Conservation (phyloP, 768 basidiomycete genomes). For the Clavaria fumosa region DNA sequence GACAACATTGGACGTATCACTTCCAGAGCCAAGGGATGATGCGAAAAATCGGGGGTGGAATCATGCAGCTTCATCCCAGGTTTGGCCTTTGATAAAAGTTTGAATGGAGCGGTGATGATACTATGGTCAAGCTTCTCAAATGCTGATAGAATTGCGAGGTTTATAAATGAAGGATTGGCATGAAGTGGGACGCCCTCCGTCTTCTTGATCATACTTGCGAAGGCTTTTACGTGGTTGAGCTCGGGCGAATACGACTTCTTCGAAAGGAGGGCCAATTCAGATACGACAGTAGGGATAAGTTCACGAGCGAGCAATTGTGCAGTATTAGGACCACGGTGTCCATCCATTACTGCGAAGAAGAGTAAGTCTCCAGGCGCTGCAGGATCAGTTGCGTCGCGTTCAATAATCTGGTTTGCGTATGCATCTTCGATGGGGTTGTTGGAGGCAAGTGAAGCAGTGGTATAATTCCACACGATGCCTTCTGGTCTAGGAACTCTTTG, state of each 20-base stretch:
- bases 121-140: slow-evolving; percentile 79
- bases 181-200: too few species aligned
- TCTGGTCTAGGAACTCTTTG: slow-evolving; percentile 32
- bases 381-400: slow-evolving; percentile 44
- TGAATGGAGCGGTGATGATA: slow-evolving; percentile 67
- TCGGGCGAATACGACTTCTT: too few species aligned
- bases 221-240: too few species aligned
- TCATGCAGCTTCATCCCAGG: slow-evolving; percentile 34
- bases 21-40: slow-evolving; percentile 53
- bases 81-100: slow-evolving; percentile 47
- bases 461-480: slow-evolving; percentile 56
- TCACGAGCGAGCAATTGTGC: slow-evolving; percentile 70
- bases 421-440: slow-evolving; percentile 93
- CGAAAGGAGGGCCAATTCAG: too few species aligned
- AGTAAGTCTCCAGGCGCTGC: slow-evolving; percentile 54
- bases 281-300: slow-evolving; percentile 71
- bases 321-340: slow-evolving; percentile 76
- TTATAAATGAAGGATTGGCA: too few species aligned
- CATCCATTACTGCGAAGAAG: slow-evolving; percentile 85
- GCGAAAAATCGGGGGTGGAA: slow-evolving; percentile 46
- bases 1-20: slow-evolving; percentile 76
- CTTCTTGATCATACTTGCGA: too few species aligned
- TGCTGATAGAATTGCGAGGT: slow-evolving; percentile 59
- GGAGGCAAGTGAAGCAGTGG: slow-evolving; percentile 65
- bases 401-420: slow-evolving; percentile 51